Evolutionary conservation across 176 grass and related monocot genomes (phyloP).

Genomic region (Cenchrus purpureus): DNA sequence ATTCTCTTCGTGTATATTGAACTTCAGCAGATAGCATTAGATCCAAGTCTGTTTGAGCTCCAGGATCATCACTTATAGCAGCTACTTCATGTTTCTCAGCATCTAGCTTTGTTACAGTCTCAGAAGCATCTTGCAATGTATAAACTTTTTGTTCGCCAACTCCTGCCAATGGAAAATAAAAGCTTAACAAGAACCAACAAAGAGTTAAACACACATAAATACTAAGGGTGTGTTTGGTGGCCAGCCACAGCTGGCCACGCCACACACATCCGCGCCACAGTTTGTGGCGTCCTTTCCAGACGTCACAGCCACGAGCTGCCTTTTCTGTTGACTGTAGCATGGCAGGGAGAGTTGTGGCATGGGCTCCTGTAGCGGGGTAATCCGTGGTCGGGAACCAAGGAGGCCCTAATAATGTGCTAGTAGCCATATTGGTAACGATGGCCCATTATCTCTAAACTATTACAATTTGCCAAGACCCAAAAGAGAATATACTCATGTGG

Average conservation of each 20-base stretch:
- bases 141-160: conserved; percentile 32
- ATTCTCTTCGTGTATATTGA: conserved; percentile 40
- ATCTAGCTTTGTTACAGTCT: conserved; percentile 19
- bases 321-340: too few species aligned
- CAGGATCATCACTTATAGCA: conserved; percentile 43
- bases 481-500: conserved; percentile 19
- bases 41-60: conserved; percentile 63
- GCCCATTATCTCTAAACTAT: conserved; percentile 19
- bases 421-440: conserved; percentile 23
- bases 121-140: conserved; percentile 37
- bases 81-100: conserved; percentile 45
- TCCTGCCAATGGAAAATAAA: conserved; percentile 39
- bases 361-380: too few species aligned
- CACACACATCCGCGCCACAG: too few species aligned
- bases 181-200: conserved; percentile 14
- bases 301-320: too few species aligned
- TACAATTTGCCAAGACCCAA: not conserved
- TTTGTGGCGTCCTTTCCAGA: too few species aligned
- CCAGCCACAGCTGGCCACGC: too few species aligned
- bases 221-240: too few species aligned
- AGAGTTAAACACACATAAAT: conserved; percentile 27
- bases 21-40: conserved; percentile 56
- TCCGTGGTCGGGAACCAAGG: too few species aligned
- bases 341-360: too few species aligned
- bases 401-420: not conserved